Conservation (phyloP, 2,329 filamentous ascomycete species). For the Leptographium flavum region DNA sequence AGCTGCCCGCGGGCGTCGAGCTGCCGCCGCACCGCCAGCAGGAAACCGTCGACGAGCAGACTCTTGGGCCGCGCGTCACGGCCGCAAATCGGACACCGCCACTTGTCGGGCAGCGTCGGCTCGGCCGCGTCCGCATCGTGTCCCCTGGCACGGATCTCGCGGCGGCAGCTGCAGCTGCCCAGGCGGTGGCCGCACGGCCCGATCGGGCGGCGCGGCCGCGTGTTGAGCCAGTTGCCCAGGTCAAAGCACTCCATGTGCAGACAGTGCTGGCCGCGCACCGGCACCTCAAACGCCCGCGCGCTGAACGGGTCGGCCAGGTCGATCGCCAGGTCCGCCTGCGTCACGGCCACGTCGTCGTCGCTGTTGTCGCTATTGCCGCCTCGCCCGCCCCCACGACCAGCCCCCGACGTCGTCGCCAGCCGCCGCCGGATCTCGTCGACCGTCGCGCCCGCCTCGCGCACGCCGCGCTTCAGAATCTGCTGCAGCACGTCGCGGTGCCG, state of each 20-base stretch:
- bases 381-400: background rate
- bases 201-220: conserved; percentile 36
- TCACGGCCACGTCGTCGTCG: conserved; percentile 51
- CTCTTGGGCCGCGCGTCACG: conserved; percentile 60
- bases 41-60: conserved; percentile 61
- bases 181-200: conserved; percentile 19
- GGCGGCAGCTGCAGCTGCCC: conserved; percentile 22
- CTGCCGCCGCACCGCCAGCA: conserved; percentile 44
- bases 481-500: conserved; percentile 29
- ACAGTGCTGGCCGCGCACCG: conserved; percentile 58
- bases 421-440: conserved; percentile 40
- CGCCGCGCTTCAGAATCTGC: conserved; percentile 21
- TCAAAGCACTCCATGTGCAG: conserved; percentile 82
- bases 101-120: conserved; percentile 50
- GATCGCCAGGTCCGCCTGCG: conserved; percentile 43
- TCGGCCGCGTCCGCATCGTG: no score
- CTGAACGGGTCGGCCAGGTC: conserved; percentile 56
- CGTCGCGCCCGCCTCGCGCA: conserved; percentile 32
- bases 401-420: conserved; percentile 16
- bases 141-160: no score
- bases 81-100: conserved; percentile 77
- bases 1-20: conserved; percentile 35
- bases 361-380: conserved; percentile 16
- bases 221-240: conserved; percentile 63
- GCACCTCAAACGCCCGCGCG: conserved; percentile 48